Base-by-base conservation (phyloP, 2,329 filamentous ascomycete genomes). In the Bipolaris cookei region DNA sequence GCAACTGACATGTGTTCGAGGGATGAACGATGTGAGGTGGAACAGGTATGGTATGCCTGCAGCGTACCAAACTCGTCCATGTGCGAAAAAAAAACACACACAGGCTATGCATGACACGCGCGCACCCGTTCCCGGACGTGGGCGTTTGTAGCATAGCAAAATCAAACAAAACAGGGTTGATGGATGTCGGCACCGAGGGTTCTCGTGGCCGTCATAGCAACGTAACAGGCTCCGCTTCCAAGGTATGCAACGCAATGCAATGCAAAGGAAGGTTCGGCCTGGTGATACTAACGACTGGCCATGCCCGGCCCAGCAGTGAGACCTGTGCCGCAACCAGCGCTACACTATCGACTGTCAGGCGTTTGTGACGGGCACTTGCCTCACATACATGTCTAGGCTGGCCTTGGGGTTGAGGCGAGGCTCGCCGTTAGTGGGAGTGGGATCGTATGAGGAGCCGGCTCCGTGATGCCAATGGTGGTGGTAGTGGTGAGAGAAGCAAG, bases 311-410 rank as follows among this genome's bases (percentile, higher is more conserved):
- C 42, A 35, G n/a, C 43, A 52, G 58, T 57, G 62, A 54, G 42
- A 23, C 49, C 61, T 63, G 67, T 66, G 67, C 65, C 64, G 64
- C 60, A 60, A 39, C 58, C 53, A 60, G 62, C 62, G 60, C 65
- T 64, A 62, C 57, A 48, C 57, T 44, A 56, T 53, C 54, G 62
- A 53, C 56, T 52, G 37, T 34, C 46, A 51, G 32, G 39, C 32
- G 46, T 38, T 51, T 30, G 45, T 55, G 49, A 53, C 34, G 44
- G 38, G 51, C 25, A 14, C 28, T 10, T 28, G 7, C 25, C 10
- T 28, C 10, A 5, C 7, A 7, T 28, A 28, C 25, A 28, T 10
- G 25, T 28, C 25, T 28, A 28, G 47, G 35, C 30, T 23, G 25
- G 35, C 38, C 34, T 30, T 14, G 46, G 49, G 30, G 32, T 50